These are phyloP conservation scores for Lactarius pseudohatsudake DNA, from an alignment of 768 basidiomycete species.

Conservation along the genomic window DNA sequence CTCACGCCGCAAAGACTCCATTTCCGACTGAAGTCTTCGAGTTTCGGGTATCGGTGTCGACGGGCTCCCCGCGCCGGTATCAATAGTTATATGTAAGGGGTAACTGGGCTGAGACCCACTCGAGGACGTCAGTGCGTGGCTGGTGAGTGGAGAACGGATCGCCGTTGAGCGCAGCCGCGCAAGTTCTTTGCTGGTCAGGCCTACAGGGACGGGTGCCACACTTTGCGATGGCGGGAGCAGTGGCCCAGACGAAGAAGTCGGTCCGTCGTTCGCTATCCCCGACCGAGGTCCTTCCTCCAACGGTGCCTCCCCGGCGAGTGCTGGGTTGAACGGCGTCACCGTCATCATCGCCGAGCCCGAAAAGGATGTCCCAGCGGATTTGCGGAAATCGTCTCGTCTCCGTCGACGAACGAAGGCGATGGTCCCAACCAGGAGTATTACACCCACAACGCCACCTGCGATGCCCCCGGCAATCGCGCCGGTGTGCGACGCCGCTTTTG, in stretches of 20 bases:
- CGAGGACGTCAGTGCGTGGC: too few species aligned
- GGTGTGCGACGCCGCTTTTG: neutral
- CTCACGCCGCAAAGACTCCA: constrained; percentile 33
- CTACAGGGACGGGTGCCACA: neutral
- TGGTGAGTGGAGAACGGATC: neutral
- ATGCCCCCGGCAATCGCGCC: neutral
- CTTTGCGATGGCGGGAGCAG: neutral
- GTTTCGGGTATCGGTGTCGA: neutral
- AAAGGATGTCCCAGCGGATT: neutral
- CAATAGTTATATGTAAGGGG: too few species aligned
- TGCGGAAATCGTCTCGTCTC: neutral
- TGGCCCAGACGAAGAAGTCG: too few species aligned
- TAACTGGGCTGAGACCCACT: neutral
- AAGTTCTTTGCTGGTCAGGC: constrained; percentile 20
- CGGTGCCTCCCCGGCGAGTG: too few species aligned
- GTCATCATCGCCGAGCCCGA: neutral
- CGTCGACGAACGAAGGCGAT: neutral
- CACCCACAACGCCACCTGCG: neutral
- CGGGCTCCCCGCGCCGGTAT: neutral
- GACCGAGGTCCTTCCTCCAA: too few species aligned
- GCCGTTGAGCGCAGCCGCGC: constrained; percentile 13
- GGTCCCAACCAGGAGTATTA: neutral
- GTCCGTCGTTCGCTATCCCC: too few species aligned
- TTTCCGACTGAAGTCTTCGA: constrained; percentile 28
- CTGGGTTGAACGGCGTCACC: neutral